Evolutionary conservation across 176 grass and related monocot genomes (phyloP).

Genomic region (Avena atlantica): DNA sequence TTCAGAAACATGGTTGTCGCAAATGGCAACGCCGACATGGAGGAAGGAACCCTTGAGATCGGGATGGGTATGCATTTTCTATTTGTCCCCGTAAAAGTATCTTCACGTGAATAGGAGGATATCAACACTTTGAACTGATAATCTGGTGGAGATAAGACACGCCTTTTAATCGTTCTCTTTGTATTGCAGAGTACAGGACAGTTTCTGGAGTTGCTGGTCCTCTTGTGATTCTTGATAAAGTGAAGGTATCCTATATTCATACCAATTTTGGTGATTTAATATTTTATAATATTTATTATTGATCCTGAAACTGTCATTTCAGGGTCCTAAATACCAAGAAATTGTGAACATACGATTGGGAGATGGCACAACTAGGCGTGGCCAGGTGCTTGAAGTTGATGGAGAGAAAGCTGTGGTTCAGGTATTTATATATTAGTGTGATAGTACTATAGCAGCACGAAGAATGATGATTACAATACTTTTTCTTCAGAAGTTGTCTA

Average conservation of each 20-base stretch:
- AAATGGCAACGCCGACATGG: constrained; percentile 59
- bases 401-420: constrained; percentile 89
- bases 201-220: constrained; percentile 84
- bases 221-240: constrained; percentile 85
- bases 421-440: constrained; percentile 48
- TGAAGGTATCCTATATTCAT: constrained; percentile 54
- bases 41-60: constrained; percentile 73
- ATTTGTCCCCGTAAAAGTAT: constrained; percentile 5
- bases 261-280: background rate
- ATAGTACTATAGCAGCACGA: background rate
- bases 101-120: background rate
- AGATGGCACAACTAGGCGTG: constrained; percentile 74
- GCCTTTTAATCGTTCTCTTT: constrained; percentile 25
- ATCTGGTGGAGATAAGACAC: background rate
- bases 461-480: background rate
- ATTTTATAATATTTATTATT: background rate
- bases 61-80: constrained; percentile 57
- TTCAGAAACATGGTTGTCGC: constrained; percentile 58
- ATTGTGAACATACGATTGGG: constrained; percentile 83
- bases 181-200: constrained; percentile 71
- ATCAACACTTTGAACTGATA: background rate
- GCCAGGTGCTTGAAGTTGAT: constrained; percentile 85
- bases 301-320: constrained; percentile 19
- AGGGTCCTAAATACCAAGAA: constrained; percentile 90
- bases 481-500: constrained; percentile 1